Conservation (phyloP, 192 early-diverging fungal species). For the Coemansia sp. region DNA sequence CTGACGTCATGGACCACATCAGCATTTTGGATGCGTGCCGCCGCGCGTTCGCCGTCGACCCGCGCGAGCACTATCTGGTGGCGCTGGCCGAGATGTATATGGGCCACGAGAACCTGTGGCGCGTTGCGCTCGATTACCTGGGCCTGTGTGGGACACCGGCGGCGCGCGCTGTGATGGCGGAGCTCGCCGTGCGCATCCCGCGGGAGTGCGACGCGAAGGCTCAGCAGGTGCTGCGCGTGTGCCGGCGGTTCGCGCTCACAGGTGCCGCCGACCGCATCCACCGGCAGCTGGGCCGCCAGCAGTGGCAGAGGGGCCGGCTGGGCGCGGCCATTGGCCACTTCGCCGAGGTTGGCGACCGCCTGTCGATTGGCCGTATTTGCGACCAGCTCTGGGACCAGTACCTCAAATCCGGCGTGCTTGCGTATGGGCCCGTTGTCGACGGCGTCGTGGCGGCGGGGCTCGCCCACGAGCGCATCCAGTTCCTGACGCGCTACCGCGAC, state of each 20-base stretch:
- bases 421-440: conserved; percentile 47
- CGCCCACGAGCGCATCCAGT: conserved; percentile 53
- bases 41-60: conserved; percentile 21
- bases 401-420: conserved; percentile 46
- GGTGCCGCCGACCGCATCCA: conserved; percentile 42
- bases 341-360: conserved; percentile 51
- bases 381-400: conserved; percentile 60
- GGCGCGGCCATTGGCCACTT: conserved; percentile 67
- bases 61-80: conserved; percentile 42
- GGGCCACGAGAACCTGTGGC: conserved; percentile 53
- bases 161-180: conserved; percentile 14
- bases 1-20: conserved; percentile 59
- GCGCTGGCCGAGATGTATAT: conserved; percentile 32
- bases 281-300: conserved; percentile 49
- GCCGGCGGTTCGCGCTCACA: conserved; percentile 41
- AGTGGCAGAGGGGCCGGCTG: conserved; percentile 56
- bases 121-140: conserved; percentile 57
- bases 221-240: conserved; percentile 57
- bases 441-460: conserved; percentile 21
- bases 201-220: conserved; percentile 54
- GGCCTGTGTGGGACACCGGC: conserved; percentile 19
- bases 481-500: conserved; percentile 59
- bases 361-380: conserved; percentile 54
- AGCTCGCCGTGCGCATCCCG: conserved; percentile 52
- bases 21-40: conserved; percentile 55